phyloP scores from a whole-genome alignment of 345 rosid species.

The Viola odorata region DNA sequence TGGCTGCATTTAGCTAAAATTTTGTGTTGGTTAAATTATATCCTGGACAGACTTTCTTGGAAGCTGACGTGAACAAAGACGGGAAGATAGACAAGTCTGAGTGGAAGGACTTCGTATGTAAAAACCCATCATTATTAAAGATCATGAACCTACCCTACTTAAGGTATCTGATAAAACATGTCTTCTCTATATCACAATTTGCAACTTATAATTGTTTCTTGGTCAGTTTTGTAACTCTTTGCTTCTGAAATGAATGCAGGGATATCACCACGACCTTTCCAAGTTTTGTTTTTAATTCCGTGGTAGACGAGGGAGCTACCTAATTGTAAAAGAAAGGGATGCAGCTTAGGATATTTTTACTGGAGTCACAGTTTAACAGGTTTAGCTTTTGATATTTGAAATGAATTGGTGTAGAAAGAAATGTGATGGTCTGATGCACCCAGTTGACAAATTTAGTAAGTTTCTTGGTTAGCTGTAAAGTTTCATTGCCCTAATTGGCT shows the following conservation, averaged over 20 bases:
- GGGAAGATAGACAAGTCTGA: constrained; percentile 84
- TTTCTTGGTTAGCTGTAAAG: too few relatives aligned
- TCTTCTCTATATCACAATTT: background rate
- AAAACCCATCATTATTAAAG: constrained; percentile 81
- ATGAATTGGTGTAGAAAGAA: too few relatives aligned
- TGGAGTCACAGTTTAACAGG: constrained; percentile 5
- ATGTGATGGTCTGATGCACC: too few relatives aligned
- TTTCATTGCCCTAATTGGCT: too few relatives aligned
- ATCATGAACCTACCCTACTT: constrained; percentile 94
- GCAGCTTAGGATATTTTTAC: constrained; percentile 6
- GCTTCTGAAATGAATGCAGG: constrained; percentile 40
- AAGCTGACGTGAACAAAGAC: constrained; percentile 77
- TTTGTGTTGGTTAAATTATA: too few relatives aligned
- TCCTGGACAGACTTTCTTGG: constrained; percentile 67
- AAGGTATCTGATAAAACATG: constrained; percentile 37
- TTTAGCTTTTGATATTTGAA: background rate
- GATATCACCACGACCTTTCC: constrained; percentile 95
- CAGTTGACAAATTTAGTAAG: too few relatives aligned
- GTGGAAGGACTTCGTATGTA: constrained; percentile 78
- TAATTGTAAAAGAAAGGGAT: constrained; percentile 13
- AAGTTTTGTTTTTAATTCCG: constrained; percentile 87
- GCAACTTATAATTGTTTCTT: background rate
- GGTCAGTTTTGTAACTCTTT: background rate
- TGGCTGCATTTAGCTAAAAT: too few relatives aligned
- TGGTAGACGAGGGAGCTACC: constrained; percentile 85